Evolutionary conservation across 768 basidiomycete species (phyloP), one percentile per base, ranked within the genome.

Genomic region (Chalciporus pseudorubinellus): DNA sequence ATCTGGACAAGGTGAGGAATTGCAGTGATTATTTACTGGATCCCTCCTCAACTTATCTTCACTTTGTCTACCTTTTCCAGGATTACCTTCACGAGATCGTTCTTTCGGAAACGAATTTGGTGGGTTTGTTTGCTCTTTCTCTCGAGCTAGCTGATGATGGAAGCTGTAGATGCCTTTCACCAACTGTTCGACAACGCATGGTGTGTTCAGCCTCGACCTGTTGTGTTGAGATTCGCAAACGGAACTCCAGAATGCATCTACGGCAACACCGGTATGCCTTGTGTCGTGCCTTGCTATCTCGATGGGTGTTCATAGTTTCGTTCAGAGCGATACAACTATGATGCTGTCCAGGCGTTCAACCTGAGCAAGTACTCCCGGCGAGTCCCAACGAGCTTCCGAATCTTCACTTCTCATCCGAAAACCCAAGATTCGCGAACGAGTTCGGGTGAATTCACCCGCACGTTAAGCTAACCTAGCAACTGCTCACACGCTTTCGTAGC

Each of bases 281-380:
- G 20, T 20, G 40, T 8, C 19, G 26, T 24, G 5, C 42, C 3
- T n/a, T n/a, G n/a, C n/a, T 3, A 9, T 28, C 22, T 20, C n/a
- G 18, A 24, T 1, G 20, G 8, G 40, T 13, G 24, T 16, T 28
- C 47, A 40, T 28, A 14, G 2, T 29, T 29, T 28, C 7, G 7
- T 36, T 2, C 36, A 81, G 81, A 83, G 55, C 76, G 78, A 21
- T 84, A 78, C 64, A 79, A 82, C 57, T 83, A 83, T 56, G 76
- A 80, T 55, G 76, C 76, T 5, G 66, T 67, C 3, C 68, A 70
- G 41, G 81, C 81, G 0, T 82, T 83, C 62, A 73, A 80, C 52
- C 76, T 81, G 51, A 73, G 69, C 47, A 78, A 79, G 0, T 84
- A 72, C 57, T 69, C 73, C 13, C 68, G 77, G 77, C 73, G 44